A percentile compares a stretch with the other conserved stretches of the same genome.
These are phyloP conservation scores for Amaranthus palmeri DNA, from an alignment of 148 eudicot genomes.

Conservation along the genomic window DNA sequence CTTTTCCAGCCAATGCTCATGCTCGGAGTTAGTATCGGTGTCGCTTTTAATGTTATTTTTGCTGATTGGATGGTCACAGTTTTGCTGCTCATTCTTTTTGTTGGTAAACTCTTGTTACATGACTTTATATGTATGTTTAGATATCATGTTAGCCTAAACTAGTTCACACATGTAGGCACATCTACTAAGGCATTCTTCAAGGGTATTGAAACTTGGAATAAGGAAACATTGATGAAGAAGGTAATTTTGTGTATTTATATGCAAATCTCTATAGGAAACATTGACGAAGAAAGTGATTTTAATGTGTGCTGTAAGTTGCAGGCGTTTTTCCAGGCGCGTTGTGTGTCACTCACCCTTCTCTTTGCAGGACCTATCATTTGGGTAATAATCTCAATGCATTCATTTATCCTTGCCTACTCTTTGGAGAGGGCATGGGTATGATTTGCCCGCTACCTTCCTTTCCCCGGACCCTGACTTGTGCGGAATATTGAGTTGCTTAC, in stretches of 20 bases:
- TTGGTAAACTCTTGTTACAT: constrained; percentile 39
- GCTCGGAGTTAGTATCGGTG: constrained; percentile 95
- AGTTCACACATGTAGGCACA: constrained; percentile 44
- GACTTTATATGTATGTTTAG: background rate
- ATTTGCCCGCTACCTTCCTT: no score
- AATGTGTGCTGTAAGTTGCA: no score
- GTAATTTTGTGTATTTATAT: constrained; percentile 17
- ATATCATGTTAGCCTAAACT: constrained; percentile 1
- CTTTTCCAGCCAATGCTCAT: constrained; percentile 96
- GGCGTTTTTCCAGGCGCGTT: no score
- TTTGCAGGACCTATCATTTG: no score
- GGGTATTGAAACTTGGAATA: constrained; percentile 84
- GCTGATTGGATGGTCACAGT: constrained; percentile 98
- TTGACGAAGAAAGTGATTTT: no score
- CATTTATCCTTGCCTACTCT: no score
- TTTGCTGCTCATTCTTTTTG: constrained; percentile 67
- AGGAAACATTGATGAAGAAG: constrained; percentile 69
- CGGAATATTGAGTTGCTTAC: no score
- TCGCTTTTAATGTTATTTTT: constrained; percentile 78
- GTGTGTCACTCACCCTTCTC: no score
- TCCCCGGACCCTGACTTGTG: no score
- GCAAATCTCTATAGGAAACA: no score
- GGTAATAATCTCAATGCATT: no score
- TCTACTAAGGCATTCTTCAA: constrained; percentile 66
- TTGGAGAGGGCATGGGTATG: no score